These are phyloP conservation scores for Chaetomiaceae sp. DNA, from an alignment of 2,329 filamentous ascomycete species.

Conservation along the genomic window DNA sequence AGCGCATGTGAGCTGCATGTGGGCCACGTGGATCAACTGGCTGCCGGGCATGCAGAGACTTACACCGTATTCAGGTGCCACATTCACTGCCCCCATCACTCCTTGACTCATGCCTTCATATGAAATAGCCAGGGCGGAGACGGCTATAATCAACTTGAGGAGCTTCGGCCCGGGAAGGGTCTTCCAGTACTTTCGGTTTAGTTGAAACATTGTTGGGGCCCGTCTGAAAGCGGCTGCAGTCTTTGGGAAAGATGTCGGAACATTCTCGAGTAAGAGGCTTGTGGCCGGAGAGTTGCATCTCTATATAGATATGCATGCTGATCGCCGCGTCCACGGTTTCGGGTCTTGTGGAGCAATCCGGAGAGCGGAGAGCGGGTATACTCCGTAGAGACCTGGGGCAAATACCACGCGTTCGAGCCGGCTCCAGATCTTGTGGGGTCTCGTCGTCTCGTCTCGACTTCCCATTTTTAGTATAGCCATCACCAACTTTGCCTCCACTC, in stretches of 20 bases:
- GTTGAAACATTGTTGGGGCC: not conserved
- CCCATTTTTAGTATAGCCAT: not conserved
- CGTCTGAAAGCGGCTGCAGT: too few relatives aligned
- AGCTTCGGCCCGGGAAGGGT: not conserved
- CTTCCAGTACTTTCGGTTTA: not conserved
- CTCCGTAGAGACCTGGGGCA: too few relatives aligned
- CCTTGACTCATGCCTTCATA: conserved; percentile 3
- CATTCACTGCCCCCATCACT: conserved; percentile 1
- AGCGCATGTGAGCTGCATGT: not conserved
- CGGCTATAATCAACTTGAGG: conserved; percentile 2
- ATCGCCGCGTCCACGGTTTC: too few relatives aligned
- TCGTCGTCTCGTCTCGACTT: not conserved
- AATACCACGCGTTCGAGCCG: too few relatives aligned
- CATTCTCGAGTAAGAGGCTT: too few relatives aligned
- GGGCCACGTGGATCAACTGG: not conserved
- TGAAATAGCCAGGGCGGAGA: not conserved
- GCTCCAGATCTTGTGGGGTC: too few relatives aligned
- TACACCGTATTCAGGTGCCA: conserved; percentile 3
- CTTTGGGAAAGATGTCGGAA: too few relatives aligned
- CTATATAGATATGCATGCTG: too few relatives aligned
- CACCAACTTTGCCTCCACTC: not conserved
- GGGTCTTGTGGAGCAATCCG: too few relatives aligned
- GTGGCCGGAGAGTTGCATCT: too few relatives aligned
- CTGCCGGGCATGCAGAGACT: not conserved
- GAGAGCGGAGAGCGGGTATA: too few relatives aligned